Evolutionary conservation across 768 basidiomycete genomes (phyloP).

Genomic region (Rubroboletus satanas): DNA sequence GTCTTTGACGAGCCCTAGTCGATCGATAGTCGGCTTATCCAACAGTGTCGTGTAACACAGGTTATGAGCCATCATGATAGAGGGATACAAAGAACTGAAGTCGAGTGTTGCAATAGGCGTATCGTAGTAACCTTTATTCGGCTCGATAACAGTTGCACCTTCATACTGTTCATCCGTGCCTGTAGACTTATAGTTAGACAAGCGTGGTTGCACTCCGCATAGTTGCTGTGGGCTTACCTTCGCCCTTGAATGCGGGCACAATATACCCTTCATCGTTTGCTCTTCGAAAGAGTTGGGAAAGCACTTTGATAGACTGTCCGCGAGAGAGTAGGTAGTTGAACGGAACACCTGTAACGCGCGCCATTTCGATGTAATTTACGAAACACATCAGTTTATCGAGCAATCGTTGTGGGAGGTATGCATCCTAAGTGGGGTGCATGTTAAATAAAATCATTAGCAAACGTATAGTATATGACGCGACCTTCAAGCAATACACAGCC

Average conservation of each 20-base stretch:
- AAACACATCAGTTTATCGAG: constrained; percentile 99
- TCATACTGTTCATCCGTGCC: constrained; percentile 96
- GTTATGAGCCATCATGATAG: constrained; percentile 99
- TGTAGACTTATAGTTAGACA: constrained; percentile 26
- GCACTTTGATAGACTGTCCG: constrained; percentile 97
- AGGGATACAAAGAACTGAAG: constrained; percentile 97
- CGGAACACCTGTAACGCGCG: constrained; percentile 99
- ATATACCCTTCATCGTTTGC: constrained; percentile 91
- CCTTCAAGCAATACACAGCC: constrained; percentile 98
- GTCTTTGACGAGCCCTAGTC: constrained; percentile 73
- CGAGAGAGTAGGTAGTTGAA: constrained; percentile 94
- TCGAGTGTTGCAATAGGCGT: constrained; percentile 96
- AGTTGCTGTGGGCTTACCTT: constrained; percentile 49
- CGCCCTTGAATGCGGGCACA: constrained; percentile 78
- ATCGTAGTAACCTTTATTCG: constrained; percentile 93
- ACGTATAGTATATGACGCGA: constrained; percentile 20
- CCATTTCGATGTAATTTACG: constrained; percentile 97
- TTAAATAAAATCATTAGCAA: not conserved
- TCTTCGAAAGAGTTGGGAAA: constrained; percentile 92
- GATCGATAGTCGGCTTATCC: constrained; percentile 73
- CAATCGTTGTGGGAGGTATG: constrained; percentile 93
- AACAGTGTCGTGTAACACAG: constrained; percentile 97
- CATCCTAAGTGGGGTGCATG: constrained; percentile 57
- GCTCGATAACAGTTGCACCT: constrained; percentile 98
- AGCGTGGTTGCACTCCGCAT: not conserved